A percentile compares a stretch with the other conserved stretches of the same genome.
Evolutionary conservation across 495 filamentous ascomycete species (phyloP).

Genomic region (Beverwykella pulmonaria): DNA sequence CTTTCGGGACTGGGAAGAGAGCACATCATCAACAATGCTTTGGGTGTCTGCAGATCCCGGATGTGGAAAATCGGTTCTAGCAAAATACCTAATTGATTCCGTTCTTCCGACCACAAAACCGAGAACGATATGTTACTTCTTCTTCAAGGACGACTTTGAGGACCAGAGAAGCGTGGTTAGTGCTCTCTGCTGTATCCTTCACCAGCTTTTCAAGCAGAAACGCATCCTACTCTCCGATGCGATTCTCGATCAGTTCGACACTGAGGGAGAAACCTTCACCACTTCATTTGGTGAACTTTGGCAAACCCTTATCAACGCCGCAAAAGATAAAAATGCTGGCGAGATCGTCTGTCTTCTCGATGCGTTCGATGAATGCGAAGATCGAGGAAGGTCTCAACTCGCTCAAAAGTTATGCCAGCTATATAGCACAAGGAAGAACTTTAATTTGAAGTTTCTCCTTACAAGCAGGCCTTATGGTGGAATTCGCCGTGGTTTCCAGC

Average conservation of each 20-base stretch:
- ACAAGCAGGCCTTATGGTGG: constrained; percentile 58
- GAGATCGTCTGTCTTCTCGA: constrained; percentile 56
- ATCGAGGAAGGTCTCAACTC: constrained; percentile 25
- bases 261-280: background rate
- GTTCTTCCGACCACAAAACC: background rate
- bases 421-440: background rate
- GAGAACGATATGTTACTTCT: constrained; percentile 54
- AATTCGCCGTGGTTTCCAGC: too few relatives aligned
- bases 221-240: constrained; percentile 29
- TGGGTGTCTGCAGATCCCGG: constrained; percentile 60
- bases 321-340: constrained; percentile 46
- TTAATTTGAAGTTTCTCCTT: constrained; percentile 51
- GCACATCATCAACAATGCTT: constrained; percentile 39
- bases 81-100: constrained; percentile 51
- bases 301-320: constrained; percentile 44
- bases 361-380: constrained; percentile 50
- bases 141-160: constrained; percentile 59
- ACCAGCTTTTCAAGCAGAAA: constrained; percentile 51
- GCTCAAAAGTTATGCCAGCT: constrained; percentile 30
- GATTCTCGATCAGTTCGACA: background rate
- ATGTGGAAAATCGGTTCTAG: constrained; percentile 60
- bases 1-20: constrained; percentile 45
- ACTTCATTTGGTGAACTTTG: constrained; percentile 6
- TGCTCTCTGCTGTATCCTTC: constrained; percentile 53
- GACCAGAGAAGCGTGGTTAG: constrained; percentile 47